A percentile compares a stretch with the other conserved stretches of the same genome.
Conservation (phyloP, 148 eudicot species). For the Fagopyrum esculentum region DNA sequence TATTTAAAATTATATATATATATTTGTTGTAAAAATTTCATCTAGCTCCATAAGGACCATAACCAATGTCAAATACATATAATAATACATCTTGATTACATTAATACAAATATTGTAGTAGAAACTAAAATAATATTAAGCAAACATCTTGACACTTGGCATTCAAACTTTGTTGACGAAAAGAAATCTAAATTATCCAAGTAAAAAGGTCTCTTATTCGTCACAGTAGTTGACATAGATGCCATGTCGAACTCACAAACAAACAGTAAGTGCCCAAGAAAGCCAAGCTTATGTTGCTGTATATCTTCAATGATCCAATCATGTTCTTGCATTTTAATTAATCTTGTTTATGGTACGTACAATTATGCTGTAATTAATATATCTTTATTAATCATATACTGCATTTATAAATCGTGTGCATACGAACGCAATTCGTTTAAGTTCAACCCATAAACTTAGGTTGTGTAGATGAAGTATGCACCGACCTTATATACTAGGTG, state of each 20-base stretch:
- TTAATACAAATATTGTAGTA: too few species aligned
- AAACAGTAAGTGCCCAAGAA: not conserved
- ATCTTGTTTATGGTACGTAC: not conserved
- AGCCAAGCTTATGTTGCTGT: not conserved
- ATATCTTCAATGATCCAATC: slow-evolving; percentile 12
- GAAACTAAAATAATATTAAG: not conserved
- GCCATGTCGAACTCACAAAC: slow-evolving; percentile 34
- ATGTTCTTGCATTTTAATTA: not conserved
- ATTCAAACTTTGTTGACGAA: slow-evolving; percentile 17
- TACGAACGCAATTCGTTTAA: too few species aligned
- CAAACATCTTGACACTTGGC: not conserved
- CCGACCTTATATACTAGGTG: too few species aligned
- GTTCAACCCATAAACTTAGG: too few species aligned
- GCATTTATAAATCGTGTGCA: too few species aligned
- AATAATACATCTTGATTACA: too few species aligned
- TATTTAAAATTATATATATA: too few species aligned
- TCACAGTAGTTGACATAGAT: slow-evolving; percentile 31
- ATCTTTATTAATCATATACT: too few species aligned
- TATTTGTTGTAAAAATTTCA: too few species aligned
- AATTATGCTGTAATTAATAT: not conserved
- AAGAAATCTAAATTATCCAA: slow-evolving; percentile 39
- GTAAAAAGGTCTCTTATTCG: slow-evolving; percentile 24
- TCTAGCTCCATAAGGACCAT: too few species aligned
- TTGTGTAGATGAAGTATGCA: too few species aligned
- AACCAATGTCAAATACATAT: too few species aligned